Base-by-base conservation (phyloP, 2,329 filamentous ascomycete genomes). In the Dryadomyces sulphureus region DNA sequence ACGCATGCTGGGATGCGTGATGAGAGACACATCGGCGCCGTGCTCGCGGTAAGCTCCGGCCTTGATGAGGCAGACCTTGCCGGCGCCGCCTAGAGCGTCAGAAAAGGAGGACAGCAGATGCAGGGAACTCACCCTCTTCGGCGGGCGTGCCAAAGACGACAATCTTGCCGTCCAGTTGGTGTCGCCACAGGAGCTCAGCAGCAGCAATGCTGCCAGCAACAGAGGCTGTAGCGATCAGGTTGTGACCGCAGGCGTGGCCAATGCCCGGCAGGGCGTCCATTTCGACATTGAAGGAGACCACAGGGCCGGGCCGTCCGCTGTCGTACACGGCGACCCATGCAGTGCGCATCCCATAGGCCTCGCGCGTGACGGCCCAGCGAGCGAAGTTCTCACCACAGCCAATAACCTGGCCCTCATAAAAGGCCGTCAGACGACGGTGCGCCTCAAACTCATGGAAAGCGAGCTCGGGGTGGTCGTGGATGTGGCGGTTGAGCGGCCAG, bases 231-330 rank as follows among this genome's bases (percentile, higher is more conserved):
- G 69, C 69, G 45, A 74, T 73, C 34, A 73, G 62, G 50, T 75
- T 75, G 57, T 75, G 72, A 4, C 72, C 72, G 46, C 72, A 75
- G 7, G 69, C 69, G 52, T 74, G 70, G 32, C 70, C 70, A 7
- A 73, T 62, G 1, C 62, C 65, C 1, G 69, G 66, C 4, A 74
- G 60, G 3, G 69, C 68, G 52, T 74, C 68, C 67, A 65, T 70
- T 49, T 70, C 67, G 27, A 61, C 65, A 42, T 69, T 70, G 54
- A 67, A 68, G 0, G 66, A 66, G 19, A 69, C 58, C 1, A 65
- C 64, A 3, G 69, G 68, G 0, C 69, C 70, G n/a, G 60, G 57
- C 43, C 54, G 63, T 11, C 66, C 64, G 44, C 60, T 68, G 46
- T 70, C 65, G 48, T 61, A 72, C 1, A 67, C 65, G 4, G 70